Percentiles rank a stretch among this genome's conserved stretches.
Evolutionary conservation across 1,139 yeast species (phyloP).

Genomic region (Saccharomyces hybrid): DNA sequence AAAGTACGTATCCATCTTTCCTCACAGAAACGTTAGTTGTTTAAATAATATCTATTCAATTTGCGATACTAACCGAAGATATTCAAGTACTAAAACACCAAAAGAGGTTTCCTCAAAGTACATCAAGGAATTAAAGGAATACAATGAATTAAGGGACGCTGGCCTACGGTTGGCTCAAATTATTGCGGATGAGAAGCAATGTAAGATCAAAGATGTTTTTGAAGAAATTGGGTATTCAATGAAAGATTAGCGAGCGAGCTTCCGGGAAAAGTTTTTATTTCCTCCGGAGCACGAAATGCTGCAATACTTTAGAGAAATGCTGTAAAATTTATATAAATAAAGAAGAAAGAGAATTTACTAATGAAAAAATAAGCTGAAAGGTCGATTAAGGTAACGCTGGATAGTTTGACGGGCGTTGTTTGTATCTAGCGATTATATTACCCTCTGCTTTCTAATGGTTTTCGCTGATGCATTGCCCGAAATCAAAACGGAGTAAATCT

Average conservation of each 20-base stretch:
- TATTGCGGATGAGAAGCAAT: constrained; percentile 27
- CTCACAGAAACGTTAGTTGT: too few species aligned
- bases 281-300: too few species aligned
- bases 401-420: too few species aligned
- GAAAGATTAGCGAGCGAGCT: constrained; percentile 13
- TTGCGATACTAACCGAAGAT: too few species aligned
- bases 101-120: constrained; percentile 16
- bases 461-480: not conserved
- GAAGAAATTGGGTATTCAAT: constrained; percentile 28
- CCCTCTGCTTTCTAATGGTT: not conserved
- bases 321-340: too few species aligned
- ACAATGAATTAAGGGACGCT: constrained; percentile 31
- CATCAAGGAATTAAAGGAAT: constrained; percentile 24
- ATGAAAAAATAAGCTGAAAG: not conserved
- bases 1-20: not conserved
- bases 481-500: not conserved
- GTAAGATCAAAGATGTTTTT: constrained; percentile 23
- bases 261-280: not conserved
- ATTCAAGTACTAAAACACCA: constrained; percentile 7
- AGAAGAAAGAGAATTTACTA: too few species aligned
- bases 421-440: not conserved
- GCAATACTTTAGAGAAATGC: not conserved
- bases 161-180: constrained; percentile 27
- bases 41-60: too few species aligned
- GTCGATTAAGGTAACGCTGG: too few species aligned